Evolutionary conservation across 495 filamentous ascomycete genomes (phyloP), one percentile per base, ranked within the genome.

Genomic region (Cudoniella acicularis): DNA sequence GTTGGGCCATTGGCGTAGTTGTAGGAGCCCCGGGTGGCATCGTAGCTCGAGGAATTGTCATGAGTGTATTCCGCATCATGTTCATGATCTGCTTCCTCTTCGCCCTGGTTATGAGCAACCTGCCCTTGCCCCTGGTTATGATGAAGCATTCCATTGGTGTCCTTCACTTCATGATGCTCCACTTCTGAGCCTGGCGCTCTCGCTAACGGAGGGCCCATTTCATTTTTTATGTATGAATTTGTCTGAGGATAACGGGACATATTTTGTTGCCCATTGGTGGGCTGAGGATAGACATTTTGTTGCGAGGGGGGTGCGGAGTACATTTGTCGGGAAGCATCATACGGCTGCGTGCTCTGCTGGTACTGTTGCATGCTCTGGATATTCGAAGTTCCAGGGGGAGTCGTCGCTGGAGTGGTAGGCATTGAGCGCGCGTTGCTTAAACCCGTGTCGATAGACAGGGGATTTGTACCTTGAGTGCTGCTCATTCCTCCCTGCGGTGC

Each of bases 381-480:
- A 30, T n/a, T n/a, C n/a, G 81, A 78, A 53, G 75, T 84, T 2
- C 89, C 93, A 0, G 94, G 94, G 0, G 94, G 94, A 1, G 94
- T 98, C 9, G 92, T 96, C 10, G 94, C 88, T 61, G 95, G 94
- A 6, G 95, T 97, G 25, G 88, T 92, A 9, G 93, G 94, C 78
- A 96, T 89, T 43, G 92, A 96, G 48, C 92, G 89, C 47, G 88
- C 79, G 72, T 86, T 91, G 73, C 84, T 89, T 64, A 94, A 72
- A 49, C 82, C 80, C 13, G 88, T 93, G 64, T 98, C 94, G 59
- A 97, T 92, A 13, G 90, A 87, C 69, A 97, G 82, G 17, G 88
- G 82, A 69, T 88, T 89, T 50, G 80, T 75, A 57, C 83, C 78
- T 57, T 86, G 87, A 45, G 85, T 79, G 13, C 78, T 79, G 45